These are phyloP conservation scores for Boletales sp. DNA, from an alignment of 768 basidiomycete genomes.

Conservation along the genomic window DNA sequence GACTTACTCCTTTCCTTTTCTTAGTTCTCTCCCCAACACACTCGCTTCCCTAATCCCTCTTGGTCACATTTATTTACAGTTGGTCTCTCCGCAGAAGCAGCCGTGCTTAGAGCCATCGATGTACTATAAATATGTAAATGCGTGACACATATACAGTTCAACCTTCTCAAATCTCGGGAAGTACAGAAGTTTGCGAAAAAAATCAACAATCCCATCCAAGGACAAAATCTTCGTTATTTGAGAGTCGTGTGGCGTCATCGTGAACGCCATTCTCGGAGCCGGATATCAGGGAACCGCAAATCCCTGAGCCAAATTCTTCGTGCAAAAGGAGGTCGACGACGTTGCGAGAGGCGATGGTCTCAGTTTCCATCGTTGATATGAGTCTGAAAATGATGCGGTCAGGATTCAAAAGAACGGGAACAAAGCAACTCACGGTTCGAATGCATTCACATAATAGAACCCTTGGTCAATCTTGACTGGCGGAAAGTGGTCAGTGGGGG, in stretches of 20 bases:
- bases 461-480: slow-evolving; percentile 74
- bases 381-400: slow-evolving; percentile 41
- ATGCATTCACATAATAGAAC: slow-evolving; percentile 88
- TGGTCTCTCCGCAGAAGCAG: too few species aligned
- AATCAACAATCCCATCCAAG: slow-evolving; percentile 73
- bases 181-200: not conserved
- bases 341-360: slow-evolving; percentile 80
- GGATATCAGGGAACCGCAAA: slow-evolving; percentile 53
- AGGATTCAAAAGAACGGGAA: not conserved
- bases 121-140: too few species aligned
- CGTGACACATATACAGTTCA: not conserved
- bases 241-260: slow-evolving; percentile 10
- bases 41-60: too few species aligned
- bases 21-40: too few species aligned
- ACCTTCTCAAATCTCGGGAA: not conserved
- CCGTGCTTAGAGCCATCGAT: too few species aligned
- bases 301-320: slow-evolving; percentile 66
- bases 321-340: slow-evolving; percentile 74
- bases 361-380: slow-evolving; percentile 93
- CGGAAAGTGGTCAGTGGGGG: slow-evolving; percentile 65
- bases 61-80: too few species aligned
- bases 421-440: slow-evolving; percentile 69
- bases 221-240: slow-evolving; percentile 44
- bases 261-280: slow-evolving; percentile 12
- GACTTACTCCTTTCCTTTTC: too few species aligned